These are phyloP conservation scores for barrel medic (Medicago truncatula) DNA, from an alignment of 306 rosid species.

Conservation along the genomic window DNA sequence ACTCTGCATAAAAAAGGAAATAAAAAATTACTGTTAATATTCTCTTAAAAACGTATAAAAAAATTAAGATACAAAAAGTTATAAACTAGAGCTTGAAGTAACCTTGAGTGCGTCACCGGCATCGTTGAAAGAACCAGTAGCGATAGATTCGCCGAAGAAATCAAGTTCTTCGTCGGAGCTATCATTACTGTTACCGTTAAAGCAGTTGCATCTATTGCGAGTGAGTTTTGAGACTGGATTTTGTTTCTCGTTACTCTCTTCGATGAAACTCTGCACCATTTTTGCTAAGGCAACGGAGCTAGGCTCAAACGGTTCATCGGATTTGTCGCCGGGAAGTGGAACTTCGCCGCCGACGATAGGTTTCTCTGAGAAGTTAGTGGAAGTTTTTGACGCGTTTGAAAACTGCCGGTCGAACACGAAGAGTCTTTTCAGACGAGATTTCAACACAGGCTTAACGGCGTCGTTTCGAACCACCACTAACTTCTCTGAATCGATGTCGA, in stretches of 20 bases:
- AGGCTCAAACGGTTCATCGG: slow-evolving; percentile 71
- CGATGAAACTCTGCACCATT: slow-evolving; percentile 94
- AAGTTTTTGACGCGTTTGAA: slow-evolving; percentile 62
- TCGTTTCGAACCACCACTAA: slow-evolving; percentile 57
- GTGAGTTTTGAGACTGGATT: slow-evolving; percentile 56
- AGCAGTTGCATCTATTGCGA: slow-evolving; percentile 94
- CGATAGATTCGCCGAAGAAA: slow-evolving; percentile 57
- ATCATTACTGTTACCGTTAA: slow-evolving; percentile 80
- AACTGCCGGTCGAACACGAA: slow-evolving; percentile 86
- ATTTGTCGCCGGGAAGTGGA: slow-evolving; percentile 49
- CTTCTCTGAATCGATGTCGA: slow-evolving; percentile 65
- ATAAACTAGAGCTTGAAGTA: slow-evolving; percentile 14
- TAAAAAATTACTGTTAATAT: background rate
- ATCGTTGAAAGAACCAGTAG: slow-evolving; percentile 71
- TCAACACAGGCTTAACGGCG: slow-evolving; percentile 71
- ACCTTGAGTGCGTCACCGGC: slow-evolving; percentile 80
- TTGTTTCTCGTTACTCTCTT: slow-evolving; percentile 78
- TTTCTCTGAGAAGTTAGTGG: slow-evolving; percentile 56
- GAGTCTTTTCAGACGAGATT: slow-evolving; percentile 79
- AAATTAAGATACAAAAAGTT: too few relatives aligned
- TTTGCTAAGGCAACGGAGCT: slow-evolving; percentile 84
- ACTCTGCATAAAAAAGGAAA: slow-evolving; percentile 47
- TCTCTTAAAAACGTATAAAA: too few relatives aligned
- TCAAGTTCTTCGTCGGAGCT: slow-evolving; percentile 94
- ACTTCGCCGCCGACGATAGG: slow-evolving; percentile 47